phyloP scores from a whole-genome alignment of 2,329 filamentous ascomycete species.

The Aureobasidium sp. region DNA sequence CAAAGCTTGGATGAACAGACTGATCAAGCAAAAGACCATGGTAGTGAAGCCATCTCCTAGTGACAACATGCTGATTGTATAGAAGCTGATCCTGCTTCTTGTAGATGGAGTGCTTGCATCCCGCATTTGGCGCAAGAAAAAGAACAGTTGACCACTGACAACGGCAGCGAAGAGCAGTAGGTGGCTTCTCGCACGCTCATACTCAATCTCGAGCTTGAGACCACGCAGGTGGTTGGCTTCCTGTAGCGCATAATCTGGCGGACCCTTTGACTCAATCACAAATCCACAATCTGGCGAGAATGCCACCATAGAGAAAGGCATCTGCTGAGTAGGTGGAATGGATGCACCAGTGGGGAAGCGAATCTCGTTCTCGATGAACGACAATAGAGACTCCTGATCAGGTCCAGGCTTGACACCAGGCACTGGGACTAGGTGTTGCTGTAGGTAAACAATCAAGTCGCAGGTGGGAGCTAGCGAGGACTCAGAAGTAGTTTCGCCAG shows the following conservation, averaged over 20 bases:
- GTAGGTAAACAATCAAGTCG: conserved; percentile 82
- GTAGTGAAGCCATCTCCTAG: conserved; percentile 55
- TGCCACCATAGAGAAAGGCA: conserved; percentile 53
- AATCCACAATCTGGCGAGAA: conserved; percentile 64
- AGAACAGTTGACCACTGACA: conserved; percentile 46
- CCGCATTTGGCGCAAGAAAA: conserved; percentile 56
- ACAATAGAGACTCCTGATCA: conserved; percentile 30
- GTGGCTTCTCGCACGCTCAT: conserved; percentile 41
- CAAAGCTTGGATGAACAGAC: conserved; percentile 48
- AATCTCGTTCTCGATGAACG: conserved; percentile 52
- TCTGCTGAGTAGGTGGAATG: conserved; percentile 43
- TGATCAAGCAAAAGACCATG: conserved; percentile 46
- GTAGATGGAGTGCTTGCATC: conserved; percentile 59
- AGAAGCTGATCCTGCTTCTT: conserved; percentile 57
- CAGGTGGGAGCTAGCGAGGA: conserved; percentile 64
- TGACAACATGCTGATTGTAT: conserved; percentile 55
- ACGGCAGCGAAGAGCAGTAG: conserved; percentile 46
- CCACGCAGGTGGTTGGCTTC: conserved; percentile 49
- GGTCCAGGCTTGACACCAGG: conserved; percentile 10
- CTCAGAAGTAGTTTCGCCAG: conserved; percentile 51
- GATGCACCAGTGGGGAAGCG: conserved; percentile 53
- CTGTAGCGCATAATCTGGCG: conserved; percentile 47
- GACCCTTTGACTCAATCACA: conserved; percentile 54
- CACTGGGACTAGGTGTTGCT: conserved; percentile 53
- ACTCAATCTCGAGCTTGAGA: conserved; percentile 50